Conservation (phyloP, 352 stramenopile species). For the Globisporangium megalacanthum region DNA sequence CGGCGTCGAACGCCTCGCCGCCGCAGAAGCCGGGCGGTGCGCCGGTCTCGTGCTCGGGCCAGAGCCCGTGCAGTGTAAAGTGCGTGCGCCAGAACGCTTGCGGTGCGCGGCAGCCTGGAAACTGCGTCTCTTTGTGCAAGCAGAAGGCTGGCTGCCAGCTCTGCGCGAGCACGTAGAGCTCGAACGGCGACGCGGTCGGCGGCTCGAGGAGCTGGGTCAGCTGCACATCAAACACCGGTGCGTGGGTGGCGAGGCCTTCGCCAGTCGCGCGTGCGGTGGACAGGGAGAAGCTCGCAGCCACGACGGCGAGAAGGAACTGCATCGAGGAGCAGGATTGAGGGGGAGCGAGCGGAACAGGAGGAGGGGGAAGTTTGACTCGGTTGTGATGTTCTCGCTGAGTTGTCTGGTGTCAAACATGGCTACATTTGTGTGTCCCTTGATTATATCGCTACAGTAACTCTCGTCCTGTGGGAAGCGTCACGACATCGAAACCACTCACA, state of each 20-base stretch:
- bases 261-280: not conserved
- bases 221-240: not conserved
- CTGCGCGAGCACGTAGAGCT: conserved; percentile 90
- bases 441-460: no score
- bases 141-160: conserved; percentile 90
- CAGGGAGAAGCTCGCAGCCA: not conserved
- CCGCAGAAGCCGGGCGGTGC: conserved; percentile 75
- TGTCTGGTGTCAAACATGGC: no score
- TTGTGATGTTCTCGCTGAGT: no score
- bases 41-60: conserved; percentile 67
- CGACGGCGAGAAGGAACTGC: not conserved
- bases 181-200: conserved; percentile 25
- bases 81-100: conserved; percentile 76
- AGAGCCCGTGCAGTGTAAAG: conserved; percentile 88
- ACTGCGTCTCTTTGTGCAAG: conserved; percentile 40
- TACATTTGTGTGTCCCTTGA: no score
- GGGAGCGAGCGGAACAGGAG: not conserved
- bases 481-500: not conserved
- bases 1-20: conserved; percentile 64
- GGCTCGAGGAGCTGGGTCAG: not conserved
- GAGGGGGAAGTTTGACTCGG: no score
- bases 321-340: not conserved
- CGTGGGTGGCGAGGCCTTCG: not conserved
- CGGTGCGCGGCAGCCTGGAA: conserved; percentile 62
- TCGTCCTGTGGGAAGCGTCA: not conserved